A percentile compares a stretch with the other conserved stretches of the same genome.
Conservation (phyloP, 352 stramenopile species). For the Pythium brassicae region DNA sequence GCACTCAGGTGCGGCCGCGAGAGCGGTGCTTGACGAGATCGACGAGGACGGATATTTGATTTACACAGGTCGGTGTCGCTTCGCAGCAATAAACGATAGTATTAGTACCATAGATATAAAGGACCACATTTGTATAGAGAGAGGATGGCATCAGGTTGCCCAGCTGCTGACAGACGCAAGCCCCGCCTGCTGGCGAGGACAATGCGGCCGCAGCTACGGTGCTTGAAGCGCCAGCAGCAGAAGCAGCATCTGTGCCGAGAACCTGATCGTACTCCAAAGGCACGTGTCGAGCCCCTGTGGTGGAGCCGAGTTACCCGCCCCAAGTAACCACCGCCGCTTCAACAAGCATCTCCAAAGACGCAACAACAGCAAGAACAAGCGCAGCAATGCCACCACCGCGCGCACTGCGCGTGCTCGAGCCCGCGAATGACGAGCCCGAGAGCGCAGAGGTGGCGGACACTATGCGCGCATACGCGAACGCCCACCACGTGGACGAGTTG, state of each 20-base stretch:
- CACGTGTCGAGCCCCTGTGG: too few species aligned
- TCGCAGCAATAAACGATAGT: too few species aligned
- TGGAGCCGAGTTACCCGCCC: too few species aligned
- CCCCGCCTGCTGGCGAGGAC: conserved; percentile 2
- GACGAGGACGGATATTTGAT: too few species aligned
- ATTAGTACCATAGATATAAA: too few species aligned
- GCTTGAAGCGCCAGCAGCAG: neutral
- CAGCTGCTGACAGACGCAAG: neutral
- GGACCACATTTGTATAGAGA: too few species aligned
- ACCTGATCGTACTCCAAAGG: neutral
- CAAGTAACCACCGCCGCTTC: too few species aligned
- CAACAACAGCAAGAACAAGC: neutral
- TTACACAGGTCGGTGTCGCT: too few species aligned
- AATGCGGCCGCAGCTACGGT: neutral
- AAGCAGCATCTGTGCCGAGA: neutral
- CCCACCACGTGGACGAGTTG: conserved; percentile 59
- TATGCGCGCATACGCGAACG: conserved; percentile 57
- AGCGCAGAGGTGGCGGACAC: conserved; percentile 36
- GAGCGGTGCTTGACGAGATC: too few species aligned
- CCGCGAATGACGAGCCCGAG: conserved; percentile 18
- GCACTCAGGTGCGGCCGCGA: too few species aligned
- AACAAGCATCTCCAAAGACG: neutral
- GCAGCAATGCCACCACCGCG: conserved; percentile 24
- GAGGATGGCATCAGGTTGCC: neutral
- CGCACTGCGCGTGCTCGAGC: conserved; percentile 26